Base-by-base conservation (phyloP, 2,329 filamentous ascomycete genomes). In the Penicillium glabrum region DNA sequence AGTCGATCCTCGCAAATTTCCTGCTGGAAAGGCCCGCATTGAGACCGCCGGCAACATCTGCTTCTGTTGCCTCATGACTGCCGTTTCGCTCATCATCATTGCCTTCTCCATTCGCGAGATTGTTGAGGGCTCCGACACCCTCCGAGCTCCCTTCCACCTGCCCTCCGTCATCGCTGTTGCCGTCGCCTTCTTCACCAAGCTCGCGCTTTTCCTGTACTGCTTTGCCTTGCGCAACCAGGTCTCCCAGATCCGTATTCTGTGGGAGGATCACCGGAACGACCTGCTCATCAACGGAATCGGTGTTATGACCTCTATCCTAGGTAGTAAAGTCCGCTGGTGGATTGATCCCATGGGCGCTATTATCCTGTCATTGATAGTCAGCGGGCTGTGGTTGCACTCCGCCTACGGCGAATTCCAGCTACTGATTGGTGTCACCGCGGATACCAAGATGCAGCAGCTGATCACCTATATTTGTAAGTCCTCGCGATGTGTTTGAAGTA, bases 221-320 rank as follows among this genome's bases (percentile, higher is more conserved):
- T 98, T 89, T 86, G 86, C 90, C 5, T 77, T 98, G 67, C 88
- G 93, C 64, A 88, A 97, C 78, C 90, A 91, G 68, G 96, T 98
- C 79, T 91, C 87, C 59, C 93, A 97, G 74, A 86, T 97, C 61
- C 85, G 89, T 56, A 97, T 97, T 71, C 80, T 98, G 14, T 97
- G 92, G 93, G 90, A 96, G 74, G 93, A 98, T 70, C 95, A 99
- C 78, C 88, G 95, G 60, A 99, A 99, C 71, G 95, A 99, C 71
- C 81, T 99, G n/a, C 82, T 96, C 67, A 91, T 99, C 82, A 99
- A 98, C 73, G 91, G 91, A 53, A 91, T 96, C 65, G 92, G 89
- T 84, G 87, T 98, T 61, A 76, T 97, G 53, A 97, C 93, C 1
- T 93, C 90, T 3, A 88, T 97, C n/a, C 90, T 91, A 54, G 95